Conservation (phyloP, 2,329 filamentous ascomycete species). For the Colletotrichum godetiae region DNA sequence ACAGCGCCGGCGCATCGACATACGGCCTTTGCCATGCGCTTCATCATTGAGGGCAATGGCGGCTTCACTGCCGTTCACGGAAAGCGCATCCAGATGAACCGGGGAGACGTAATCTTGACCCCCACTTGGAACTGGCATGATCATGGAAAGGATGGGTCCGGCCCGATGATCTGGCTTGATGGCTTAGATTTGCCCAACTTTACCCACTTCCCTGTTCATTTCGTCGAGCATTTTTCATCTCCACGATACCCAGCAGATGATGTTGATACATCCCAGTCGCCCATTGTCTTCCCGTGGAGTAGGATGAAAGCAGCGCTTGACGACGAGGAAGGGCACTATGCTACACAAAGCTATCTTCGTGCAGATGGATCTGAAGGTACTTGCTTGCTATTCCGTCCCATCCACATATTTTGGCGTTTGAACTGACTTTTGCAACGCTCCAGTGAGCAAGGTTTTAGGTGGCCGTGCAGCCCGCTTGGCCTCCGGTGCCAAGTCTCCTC, state of each 20-base stretch:
- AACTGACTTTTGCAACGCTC: neutral
- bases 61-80: conserved; percentile 68
- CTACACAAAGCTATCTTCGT: conserved; percentile 46
- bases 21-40: conserved; percentile 64
- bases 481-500: conserved; percentile 48
- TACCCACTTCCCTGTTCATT: conserved; percentile 61
- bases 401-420: no score
- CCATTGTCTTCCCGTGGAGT: conserved; percentile 61
- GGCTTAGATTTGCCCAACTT: conserved; percentile 64
- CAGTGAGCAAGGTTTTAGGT: conserved; percentile 59
- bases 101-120: conserved; percentile 65
- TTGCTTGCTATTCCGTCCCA: neutral
- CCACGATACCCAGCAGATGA: conserved; percentile 55
- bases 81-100: conserved; percentile 57
- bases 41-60: conserved; percentile 64
- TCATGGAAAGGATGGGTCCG: conserved; percentile 64
- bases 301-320: conserved; percentile 57
- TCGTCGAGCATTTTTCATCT: conserved; percentile 59
- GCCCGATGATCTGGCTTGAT: conserved; percentile 68
- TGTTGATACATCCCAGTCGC: conserved; percentile 50
- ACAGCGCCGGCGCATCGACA: conserved; percentile 64
- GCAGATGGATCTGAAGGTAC: conserved; percentile 44
- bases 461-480: conserved; percentile 58
- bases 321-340: conserved; percentile 41
- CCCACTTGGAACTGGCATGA: conserved; percentile 68